Percentiles rank a stretch among this genome's conserved stretches.
Evolutionary conservation across 1,284 basidiomycete genomes (phyloP).

Genomic region (Fomes fomentarius): DNA sequence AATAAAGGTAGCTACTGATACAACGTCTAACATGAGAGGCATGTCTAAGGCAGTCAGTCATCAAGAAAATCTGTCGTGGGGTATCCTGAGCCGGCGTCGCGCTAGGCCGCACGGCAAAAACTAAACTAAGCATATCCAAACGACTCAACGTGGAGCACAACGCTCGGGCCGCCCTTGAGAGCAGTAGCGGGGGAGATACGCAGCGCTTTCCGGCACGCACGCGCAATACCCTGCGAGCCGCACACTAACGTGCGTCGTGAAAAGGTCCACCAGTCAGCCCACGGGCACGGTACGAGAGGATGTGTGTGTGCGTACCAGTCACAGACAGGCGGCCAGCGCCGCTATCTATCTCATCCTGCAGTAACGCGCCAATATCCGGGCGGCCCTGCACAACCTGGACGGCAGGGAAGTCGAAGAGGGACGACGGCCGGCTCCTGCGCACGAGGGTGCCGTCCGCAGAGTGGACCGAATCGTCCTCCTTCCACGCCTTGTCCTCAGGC

Average conservation of each 20-base stretch:
- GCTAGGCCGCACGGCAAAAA: too few relatives aligned
- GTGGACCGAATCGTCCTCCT: slow-evolving; percentile 26
- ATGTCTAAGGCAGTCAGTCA: too few relatives aligned
- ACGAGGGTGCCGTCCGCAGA: slow-evolving; percentile 10
- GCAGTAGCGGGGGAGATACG: slow-evolving; percentile 40
- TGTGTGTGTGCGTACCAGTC: slow-evolving; percentile 38
- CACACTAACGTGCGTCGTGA: slow-evolving; percentile 51
- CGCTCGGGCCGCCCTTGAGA: slow-evolving; percentile 44
- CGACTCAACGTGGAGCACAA: slow-evolving; percentile 50
- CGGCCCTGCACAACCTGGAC: slow-evolving; percentile 36
- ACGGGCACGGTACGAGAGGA: background rate
- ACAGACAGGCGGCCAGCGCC: slow-evolving; percentile 39
- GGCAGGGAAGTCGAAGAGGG: slow-evolving; percentile 25
- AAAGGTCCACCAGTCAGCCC: background rate
- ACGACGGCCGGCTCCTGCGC: slow-evolving; percentile 19
- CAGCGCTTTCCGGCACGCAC: slow-evolving; percentile 42
- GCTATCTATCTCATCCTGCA: slow-evolving; percentile 32
- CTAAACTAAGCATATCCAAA: slow-evolving; percentile 44
- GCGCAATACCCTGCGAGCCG: slow-evolving; percentile 46
- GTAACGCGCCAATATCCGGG: slow-evolving; percentile 31
- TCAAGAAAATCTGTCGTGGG: too few relatives aligned
- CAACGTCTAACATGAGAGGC: too few relatives aligned
- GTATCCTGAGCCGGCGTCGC: too few relatives aligned
- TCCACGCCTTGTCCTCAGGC: slow-evolving; percentile 3
- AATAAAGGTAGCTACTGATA: too few relatives aligned